Base-by-base conservation (phyloP, 441 rosid genomes). In the Adansonia grandidieri region DNA sequence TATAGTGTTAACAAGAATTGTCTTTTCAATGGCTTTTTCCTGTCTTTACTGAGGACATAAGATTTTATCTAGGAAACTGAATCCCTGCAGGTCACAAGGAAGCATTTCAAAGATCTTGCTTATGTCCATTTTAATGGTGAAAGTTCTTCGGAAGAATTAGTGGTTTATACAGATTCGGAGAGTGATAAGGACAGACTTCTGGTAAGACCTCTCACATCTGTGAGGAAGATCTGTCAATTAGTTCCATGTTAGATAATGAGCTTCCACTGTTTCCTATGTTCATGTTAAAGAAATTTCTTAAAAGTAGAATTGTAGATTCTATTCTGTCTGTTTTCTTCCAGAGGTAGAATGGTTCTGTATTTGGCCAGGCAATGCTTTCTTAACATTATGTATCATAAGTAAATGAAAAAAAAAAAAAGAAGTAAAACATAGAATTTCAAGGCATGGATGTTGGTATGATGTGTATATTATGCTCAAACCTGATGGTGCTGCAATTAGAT, bases 71-170 rank as follows among this genome's bases (percentile, higher is more conserved):
- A 2, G 70, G 56, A 57, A 57, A 47, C 77, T 54, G 62, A 58
- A 70, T 14, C 17, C 64, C 68, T 83, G 80, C 79, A 94, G 99
- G 91, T 91, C 37, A 75, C 82, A 9, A 75, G 79, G 78, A 92
- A 88, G 84, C 92, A 91, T 85, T 96, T 93, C 85, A 84, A 86
- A 78, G 94, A 92, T 86, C 96, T 93, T 77, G 84, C 81, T 2
- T 90, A 75, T 83, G 83, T 90, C 67, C 86, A 70, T 79, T 68
- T 73, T 50, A 77, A 65, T 73, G 86, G 82, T 60, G 88, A 84
- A 78, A 83, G 74, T 53, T 80, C 89, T 79, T 83, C 86, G 15
- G 89, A 89, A 62, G 84, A 79, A 24, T 81, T 91, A 40, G 84
- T 91, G 47, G 97, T 94, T 75, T 93, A 87, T 83, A 86, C 88